Evolutionary conservation across 2,329 filamentous ascomycete genomes (phyloP).

Genomic region (Cladobotryum mycophilum): DNA sequence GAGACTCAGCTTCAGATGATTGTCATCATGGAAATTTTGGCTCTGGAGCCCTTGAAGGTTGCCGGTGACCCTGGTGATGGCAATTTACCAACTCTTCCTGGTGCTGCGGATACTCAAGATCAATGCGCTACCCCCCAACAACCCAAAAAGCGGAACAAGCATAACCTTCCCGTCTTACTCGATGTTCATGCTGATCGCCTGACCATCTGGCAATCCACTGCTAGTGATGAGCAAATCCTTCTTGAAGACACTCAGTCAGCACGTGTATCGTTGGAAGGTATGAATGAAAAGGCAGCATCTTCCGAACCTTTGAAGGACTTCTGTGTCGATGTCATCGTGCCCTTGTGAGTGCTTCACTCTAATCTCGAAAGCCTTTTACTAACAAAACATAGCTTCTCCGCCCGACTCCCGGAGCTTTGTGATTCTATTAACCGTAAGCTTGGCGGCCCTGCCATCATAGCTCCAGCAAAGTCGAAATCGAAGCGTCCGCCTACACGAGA

Average conservation of each 20-base stretch:
- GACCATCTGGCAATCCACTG: constrained; percentile 78
- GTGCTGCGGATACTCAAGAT: constrained; percentile 23
- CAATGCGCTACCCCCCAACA: constrained; percentile 24
- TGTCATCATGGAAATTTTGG: constrained; percentile 68
- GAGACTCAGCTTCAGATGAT: constrained; percentile 80
- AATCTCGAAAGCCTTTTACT: constrained; percentile 20
- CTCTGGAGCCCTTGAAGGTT: constrained; percentile 53
- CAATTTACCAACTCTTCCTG: constrained; percentile 40
- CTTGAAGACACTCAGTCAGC: constrained; percentile 42
- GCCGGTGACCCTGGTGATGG: constrained; percentile 36
- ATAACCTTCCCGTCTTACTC: constrained; percentile 59
- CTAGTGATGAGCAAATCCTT: constrained; percentile 50
- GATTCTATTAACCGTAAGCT: constrained; percentile 67
- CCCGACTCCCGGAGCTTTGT: constrained; percentile 66
- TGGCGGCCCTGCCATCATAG: constrained; percentile 60
- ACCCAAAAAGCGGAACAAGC: constrained; percentile 52
- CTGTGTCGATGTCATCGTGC: constrained; percentile 72
- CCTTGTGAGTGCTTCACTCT: constrained; percentile 52
- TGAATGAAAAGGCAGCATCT: constrained; percentile 34
- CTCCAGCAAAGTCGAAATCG: constrained; percentile 45
- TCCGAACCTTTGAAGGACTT: constrained; percentile 67
- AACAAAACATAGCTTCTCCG: constrained; percentile 55
- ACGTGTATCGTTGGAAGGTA: constrained; percentile 26
- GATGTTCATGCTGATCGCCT: constrained; percentile 72
- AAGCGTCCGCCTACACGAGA: constrained; percentile 39